phyloP scores from a whole-genome alignment of 2,329 filamentous ascomycete genomes.

The Westerdykella ornata region DNA sequence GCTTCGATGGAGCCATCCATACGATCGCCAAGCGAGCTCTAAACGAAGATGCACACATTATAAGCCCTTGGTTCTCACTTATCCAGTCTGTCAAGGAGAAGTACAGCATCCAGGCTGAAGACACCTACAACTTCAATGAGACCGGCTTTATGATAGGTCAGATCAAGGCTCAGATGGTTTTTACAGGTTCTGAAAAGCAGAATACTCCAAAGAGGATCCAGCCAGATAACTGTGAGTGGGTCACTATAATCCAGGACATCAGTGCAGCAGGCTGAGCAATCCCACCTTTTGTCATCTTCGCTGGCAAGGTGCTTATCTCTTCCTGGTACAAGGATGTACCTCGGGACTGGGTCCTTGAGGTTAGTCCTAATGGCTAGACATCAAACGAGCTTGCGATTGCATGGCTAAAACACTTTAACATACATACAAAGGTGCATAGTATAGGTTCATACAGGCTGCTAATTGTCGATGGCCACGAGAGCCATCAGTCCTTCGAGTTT shows the following conservation, averaged over 20 bases:
- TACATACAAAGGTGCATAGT: slow-evolving; percentile 18
- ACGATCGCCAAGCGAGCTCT: too few species aligned
- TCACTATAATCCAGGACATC: slow-evolving; percentile 2
- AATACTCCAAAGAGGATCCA: background rate
- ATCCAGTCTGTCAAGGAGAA: too few species aligned
- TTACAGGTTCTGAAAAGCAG: slow-evolving; percentile 1
- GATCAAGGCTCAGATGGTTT: too few species aligned
- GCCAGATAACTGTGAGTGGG: background rate
- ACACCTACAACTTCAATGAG: slow-evolving; percentile 16
- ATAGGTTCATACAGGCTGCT: slow-evolving; percentile 30
- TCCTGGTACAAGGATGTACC: too few species aligned
- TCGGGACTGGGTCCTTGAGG: too few species aligned
- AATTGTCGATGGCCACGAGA: too few species aligned
- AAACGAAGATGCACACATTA: too few species aligned
- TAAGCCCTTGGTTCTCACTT: too few species aligned
- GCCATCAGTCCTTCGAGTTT: slow-evolving; percentile 34
- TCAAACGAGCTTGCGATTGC: slow-evolving; percentile 26
- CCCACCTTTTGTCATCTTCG: slow-evolving; percentile 4
- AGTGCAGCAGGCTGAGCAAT: slow-evolving; percentile 3
- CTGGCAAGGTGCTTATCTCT: too few species aligned
- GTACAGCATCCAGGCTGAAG: slow-evolving; percentile 7
- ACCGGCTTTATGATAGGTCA: too few species aligned
- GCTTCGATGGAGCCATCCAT: too few species aligned
- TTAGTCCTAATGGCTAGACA: too few species aligned
- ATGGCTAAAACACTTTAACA: slow-evolving; percentile 36